Base-by-base conservation (phyloP, 352 stramenopile genomes). In the Globisporangium splendens region DNA sequence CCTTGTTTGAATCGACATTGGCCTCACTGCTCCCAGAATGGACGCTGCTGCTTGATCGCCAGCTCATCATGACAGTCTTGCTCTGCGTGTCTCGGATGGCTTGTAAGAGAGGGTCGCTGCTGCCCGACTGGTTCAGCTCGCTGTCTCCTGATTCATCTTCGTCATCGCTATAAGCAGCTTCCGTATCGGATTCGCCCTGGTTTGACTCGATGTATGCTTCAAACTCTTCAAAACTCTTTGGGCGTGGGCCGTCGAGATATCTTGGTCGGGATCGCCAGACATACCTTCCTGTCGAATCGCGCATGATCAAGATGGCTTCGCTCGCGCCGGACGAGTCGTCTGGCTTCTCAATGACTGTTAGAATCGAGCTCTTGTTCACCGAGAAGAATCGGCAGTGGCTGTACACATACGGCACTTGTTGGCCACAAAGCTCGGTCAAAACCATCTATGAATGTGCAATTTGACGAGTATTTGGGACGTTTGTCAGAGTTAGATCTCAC, bases 261-360 rank as follows among this genome's bases (percentile, higher is more conserved):
- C 83, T 79, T 43, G 83, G 78, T 52, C 90, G 89, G 1, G 73
- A 83, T 24, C 83, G 82, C 86, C 86, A 95, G 11, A 82, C 75
- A 56, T 95, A 95, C 17, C 81, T 68, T 7, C 86, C 86, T 14
- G 78, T 89, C 4, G 79, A 74, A 51, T 95, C 86, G 12, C 86
- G 72, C 71, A 95, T 79, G 47, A 92, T 88, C 11, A 93, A 50
- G 38, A 91, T 88, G 6, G 79, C 74, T 70, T 93, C 77, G 57
- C 72, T 61, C 28, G 69, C 48, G 42, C 73, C 63, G 20, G 70
- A 48, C 20, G 63, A 59, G 43, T 70, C 84, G 7, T 70, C 54
- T 0, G 77, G 80, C 46, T 93, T 91, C 46, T 95, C 86, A 33
- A 93, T 89, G 3, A 93, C 79, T 10, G 73, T 91, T 52, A 95